Evolutionary conservation across 2,329 filamentous ascomycete genomes (phyloP).

Genomic region (Aphanocladium album): DNA sequence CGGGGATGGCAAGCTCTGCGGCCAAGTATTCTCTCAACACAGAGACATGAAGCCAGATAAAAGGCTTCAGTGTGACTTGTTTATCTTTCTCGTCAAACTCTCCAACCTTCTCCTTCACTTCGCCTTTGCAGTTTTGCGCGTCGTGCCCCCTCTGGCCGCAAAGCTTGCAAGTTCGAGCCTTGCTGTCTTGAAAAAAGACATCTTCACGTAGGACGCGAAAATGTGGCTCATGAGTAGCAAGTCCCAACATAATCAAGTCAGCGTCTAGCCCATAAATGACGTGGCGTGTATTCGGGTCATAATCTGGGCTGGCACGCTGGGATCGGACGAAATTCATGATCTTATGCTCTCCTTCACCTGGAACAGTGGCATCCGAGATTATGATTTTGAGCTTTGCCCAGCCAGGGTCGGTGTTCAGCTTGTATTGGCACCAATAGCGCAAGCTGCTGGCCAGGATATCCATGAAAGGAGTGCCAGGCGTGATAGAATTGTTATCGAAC

Average conservation of each 20-base stretch:
- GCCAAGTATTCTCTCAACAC: conserved; percentile 89
- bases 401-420: conserved; percentile 91
- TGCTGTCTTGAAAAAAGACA: conserved; percentile 87
- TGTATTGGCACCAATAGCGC: conserved; percentile 96
- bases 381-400: conserved; percentile 97
- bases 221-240: conserved; percentile 95
- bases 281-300: conserved; percentile 94
- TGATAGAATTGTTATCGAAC: conserved; percentile 85
- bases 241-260: conserved; percentile 96
- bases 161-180: conserved; percentile 73
- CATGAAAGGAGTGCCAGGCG: conserved; percentile 98
- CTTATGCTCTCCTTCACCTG: conserved; percentile 97
- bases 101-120: conserved; percentile 70
- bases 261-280: conserved; percentile 98
- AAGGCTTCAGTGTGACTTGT: conserved; percentile 71
- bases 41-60: conserved; percentile 96
- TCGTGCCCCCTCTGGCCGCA: conserved; percentile 93
- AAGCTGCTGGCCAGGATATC: conserved; percentile 85
- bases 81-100: conserved; percentile 80
- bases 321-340: conserved; percentile 98
- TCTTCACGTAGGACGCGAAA: conserved; percentile 96
- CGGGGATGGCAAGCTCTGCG: conserved; percentile 78
- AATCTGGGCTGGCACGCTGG: conserved; percentile 81
- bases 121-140: conserved; percentile 76
- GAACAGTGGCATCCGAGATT: conserved; percentile 96